Base-by-base conservation (phyloP, 1,139 yeast species). In the Hansenula sp. region DNA sequence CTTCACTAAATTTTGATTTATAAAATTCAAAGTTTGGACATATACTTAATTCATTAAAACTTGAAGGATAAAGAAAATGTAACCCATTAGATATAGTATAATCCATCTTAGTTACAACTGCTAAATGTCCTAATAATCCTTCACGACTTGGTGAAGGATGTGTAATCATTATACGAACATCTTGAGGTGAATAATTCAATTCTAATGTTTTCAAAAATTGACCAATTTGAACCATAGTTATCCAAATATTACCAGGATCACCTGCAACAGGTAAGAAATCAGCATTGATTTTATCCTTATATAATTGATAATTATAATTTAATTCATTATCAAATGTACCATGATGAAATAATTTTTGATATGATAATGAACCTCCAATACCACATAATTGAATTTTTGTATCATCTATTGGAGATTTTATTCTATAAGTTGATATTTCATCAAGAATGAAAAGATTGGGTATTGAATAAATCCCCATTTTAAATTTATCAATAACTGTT, bases 181-280 rank as follows among this genome's bases (percentile, higher is more conserved):
- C 75, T 10, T 59, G 43, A 26, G 61, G 59, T 38, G 65, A 67
- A 57, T 62, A 61, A 38, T 66, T 53, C 42, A 62, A 44, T 53
- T 66, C 64, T 42, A 66, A 71, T 1, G 78, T 72, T 43, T 74
- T 68, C 26, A 77, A 64, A 37, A 78, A 65, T 56, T 78, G 81
- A 4, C 92, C 90, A 31, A 85, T 65, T 57, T 85, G 94, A 35
- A 82, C 60, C 44, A 82, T 65, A 9, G 86, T 80, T 25, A 82
- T 73, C 95, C 95, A 85, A 45, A 82, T 69, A 46, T 82, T 81
- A 2, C 94, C 92, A 12, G 79, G 73, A 46, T 81, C 82, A 0
- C 95, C 95, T 18, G 82, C 75, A 27, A 76, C 69, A 2, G 72
- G 71, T 10, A 65, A 44, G 17, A 59, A 41, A 20, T 41, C 13